Percentiles rank a stretch among this genome's conserved stretches.
phyloP scores from a whole-genome alignment of 2,329 filamentous ascomycete genomes.

The Paecilomyces sp. region DNA sequence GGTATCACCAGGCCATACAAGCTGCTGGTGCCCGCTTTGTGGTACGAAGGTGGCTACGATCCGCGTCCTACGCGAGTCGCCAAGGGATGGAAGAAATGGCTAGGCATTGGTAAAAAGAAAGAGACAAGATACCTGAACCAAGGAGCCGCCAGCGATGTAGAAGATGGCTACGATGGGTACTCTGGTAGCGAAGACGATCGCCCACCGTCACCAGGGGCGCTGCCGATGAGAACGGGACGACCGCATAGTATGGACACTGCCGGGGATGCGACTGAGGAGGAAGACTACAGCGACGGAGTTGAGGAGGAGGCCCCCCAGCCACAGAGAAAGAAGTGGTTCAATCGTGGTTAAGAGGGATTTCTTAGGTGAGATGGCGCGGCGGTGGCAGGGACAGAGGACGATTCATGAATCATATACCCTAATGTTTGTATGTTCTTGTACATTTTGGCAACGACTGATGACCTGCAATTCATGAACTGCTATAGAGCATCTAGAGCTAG shows the following conservation, averaged over 20 bases:
- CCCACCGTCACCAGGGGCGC: background rate
- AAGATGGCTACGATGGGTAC: conserved; percentile 11
- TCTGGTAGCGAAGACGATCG: conserved; percentile 4
- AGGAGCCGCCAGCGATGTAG: conserved; percentile 6
- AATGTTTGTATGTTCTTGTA: background rate
- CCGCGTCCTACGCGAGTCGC: conserved; percentile 25
- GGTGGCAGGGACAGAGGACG: background rate
- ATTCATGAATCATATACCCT: background rate
- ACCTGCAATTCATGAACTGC: background rate
- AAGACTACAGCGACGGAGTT: conserved; percentile 7
- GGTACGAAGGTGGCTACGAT: conserved; percentile 40
- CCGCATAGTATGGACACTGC: background rate
- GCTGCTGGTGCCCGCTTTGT: conserved; percentile 72
- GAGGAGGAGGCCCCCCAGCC: conserved; percentile 7
- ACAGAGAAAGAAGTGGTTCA: conserved; percentile 27
- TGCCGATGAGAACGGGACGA: background rate
- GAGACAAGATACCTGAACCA: conserved; percentile 3
- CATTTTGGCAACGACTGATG: no score
- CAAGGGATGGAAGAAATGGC: conserved; percentile 35
- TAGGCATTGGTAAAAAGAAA: conserved; percentile 22
- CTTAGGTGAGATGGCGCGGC: background rate
- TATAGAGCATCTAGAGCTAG: background rate
- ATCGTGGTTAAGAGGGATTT: conserved; percentile 4
- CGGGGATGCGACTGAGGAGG: background rate
- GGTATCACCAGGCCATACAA: conserved; percentile 86